Conservation (phyloP, 2,329 filamentous ascomycete species). For the Neofusicoccum cordaticola region DNA sequence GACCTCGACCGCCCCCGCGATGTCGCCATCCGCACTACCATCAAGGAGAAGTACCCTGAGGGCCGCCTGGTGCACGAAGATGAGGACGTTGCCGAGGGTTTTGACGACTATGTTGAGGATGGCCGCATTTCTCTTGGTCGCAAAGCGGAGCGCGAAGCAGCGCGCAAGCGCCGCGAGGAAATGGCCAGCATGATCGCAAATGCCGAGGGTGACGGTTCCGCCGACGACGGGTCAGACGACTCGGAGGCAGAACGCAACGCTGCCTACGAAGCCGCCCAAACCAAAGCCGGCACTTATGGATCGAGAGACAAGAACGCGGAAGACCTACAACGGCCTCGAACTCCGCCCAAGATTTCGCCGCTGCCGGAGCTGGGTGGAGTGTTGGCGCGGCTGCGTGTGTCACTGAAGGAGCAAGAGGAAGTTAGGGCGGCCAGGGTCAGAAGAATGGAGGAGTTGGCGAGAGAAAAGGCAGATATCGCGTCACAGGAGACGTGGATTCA, state of each 20-base stretch:
- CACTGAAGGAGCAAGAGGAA: constrained; percentile 61
- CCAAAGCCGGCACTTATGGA: constrained; percentile 78
- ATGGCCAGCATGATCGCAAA: constrained; percentile 82
- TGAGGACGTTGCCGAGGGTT: constrained; percentile 89
- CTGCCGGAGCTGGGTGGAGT: constrained; percentile 71
- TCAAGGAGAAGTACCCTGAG: constrained; percentile 61
- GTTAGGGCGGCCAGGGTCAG: constrained; percentile 57
- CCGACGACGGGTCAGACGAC: constrained; percentile 69
- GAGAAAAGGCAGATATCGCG: constrained; percentile 66
- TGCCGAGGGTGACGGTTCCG: constrained; percentile 65
- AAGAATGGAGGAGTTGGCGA: constrained; percentile 63
- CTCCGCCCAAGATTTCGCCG: constrained; percentile 72
- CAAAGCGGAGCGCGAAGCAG: constrained; percentile 71
- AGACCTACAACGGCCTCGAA: constrained; percentile 49
- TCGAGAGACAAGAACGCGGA: constrained; percentile 37
- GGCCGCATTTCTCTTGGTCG: constrained; percentile 74
- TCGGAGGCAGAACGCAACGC: constrained; percentile 63
- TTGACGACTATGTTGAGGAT: constrained; percentile 87
- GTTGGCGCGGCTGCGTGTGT: constrained; percentile 60
- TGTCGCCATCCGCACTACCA: neutral
- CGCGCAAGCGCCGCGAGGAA: constrained; percentile 64
- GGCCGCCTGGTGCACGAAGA: constrained; percentile 79
- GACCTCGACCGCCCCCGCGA: constrained; percentile 38
- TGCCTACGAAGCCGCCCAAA: constrained; percentile 85
- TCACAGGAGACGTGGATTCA: constrained; percentile 77